phyloP scores from a whole-genome alignment of 495 filamentous ascomycete genomes.

The Xylaria nigripes region DNA sequence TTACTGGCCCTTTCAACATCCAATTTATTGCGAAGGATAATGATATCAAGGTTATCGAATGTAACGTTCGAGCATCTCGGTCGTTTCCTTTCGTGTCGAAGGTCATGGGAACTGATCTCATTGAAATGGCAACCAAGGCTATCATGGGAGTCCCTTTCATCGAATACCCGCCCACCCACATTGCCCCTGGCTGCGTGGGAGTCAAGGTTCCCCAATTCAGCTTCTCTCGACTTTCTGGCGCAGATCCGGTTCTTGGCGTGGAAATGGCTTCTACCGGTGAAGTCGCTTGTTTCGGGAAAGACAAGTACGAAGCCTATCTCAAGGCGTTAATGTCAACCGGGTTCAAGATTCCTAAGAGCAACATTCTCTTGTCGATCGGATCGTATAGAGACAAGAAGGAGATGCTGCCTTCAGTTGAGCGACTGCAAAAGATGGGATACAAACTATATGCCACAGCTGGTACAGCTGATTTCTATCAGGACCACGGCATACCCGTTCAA shows the following conservation, averaged over 20 bases:
- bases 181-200: constrained; percentile 78
- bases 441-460: constrained; percentile 93
- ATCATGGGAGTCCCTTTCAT: constrained; percentile 78
- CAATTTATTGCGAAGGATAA: constrained; percentile 99
- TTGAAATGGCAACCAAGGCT: constrained; percentile 97
- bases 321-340: constrained; percentile 93
- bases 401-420: constrained; percentile 85
- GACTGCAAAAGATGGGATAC: constrained; percentile 80
- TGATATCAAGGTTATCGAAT: constrained; percentile 99
- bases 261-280: constrained; percentile 99
- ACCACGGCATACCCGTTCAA: constrained; percentile 80
- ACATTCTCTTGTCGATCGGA: constrained; percentile 91
- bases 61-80: constrained; percentile 90
- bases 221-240: constrained; percentile 91
- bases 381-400: constrained; percentile 97
- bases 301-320: constrained; percentile 96
- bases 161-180: constrained; percentile 67
- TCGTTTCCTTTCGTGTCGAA: constrained; percentile 99
- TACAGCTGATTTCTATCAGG: constrained; percentile 90
- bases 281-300: constrained; percentile 89
- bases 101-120: constrained; percentile 95
- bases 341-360: constrained; percentile 91
- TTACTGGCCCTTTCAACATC: constrained; percentile 96
- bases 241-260: constrained; percentile 92
- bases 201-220: constrained; percentile 99